phyloP scores from a whole-genome alignment of 305 asterid species.

The Solanum hybrid region DNA sequence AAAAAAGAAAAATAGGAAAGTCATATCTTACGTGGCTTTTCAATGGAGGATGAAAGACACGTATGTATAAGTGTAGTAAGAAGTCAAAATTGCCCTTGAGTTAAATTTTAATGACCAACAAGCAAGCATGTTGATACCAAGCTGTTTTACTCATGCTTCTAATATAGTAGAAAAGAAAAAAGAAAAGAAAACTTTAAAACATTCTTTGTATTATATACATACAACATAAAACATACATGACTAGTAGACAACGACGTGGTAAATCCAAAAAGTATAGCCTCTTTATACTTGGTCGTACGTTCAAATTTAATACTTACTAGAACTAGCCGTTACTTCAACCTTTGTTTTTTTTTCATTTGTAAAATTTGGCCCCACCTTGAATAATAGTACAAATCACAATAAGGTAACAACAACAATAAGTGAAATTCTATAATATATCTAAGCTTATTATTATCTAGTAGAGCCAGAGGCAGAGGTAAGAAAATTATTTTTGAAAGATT shows the following conservation, averaged over 20 bases:
- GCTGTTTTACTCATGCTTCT: fast-evolving
- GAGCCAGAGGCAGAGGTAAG: no score
- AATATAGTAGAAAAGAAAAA: no score
- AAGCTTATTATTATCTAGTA: neutral
- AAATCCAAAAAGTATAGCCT: neutral
- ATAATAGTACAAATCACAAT: neutral
- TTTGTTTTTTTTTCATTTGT: neutral
- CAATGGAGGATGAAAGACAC: no score
- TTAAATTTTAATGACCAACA: no score
- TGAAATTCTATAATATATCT: neutral
- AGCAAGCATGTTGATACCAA: neutral
- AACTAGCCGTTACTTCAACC: neutral
- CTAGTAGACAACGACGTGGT: neutral
- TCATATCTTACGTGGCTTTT: no score
- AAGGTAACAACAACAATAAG: neutral
- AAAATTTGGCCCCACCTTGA: neutral
- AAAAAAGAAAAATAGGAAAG: no score
- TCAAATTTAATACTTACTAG: neutral
- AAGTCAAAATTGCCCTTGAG: no score
- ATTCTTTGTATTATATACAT: neutral
- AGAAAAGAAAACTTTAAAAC: neutral
- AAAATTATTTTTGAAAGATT: neutral
- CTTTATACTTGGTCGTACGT: neutral
- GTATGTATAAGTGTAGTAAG: no score
- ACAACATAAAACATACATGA: neutral